Evolutionary conservation across 129 eudicot species (phyloP).

Genomic region (Logfia minima): DNA sequence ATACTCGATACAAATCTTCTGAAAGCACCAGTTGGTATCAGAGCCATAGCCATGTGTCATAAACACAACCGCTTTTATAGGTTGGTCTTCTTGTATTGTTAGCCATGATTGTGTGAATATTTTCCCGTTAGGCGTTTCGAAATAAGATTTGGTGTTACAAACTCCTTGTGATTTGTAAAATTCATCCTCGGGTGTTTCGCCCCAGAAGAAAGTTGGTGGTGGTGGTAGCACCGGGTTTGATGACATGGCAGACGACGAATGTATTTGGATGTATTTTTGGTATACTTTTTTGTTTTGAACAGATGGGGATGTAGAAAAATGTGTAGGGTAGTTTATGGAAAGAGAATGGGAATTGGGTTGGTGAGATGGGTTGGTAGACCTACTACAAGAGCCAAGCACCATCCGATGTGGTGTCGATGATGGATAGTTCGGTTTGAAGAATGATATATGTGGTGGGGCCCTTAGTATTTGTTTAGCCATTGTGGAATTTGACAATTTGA

Average conservation of each 20-base stretch:
- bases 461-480: conserved; percentile 16
- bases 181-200: conserved; percentile 68
- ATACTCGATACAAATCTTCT: conserved; percentile 67
- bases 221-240: conserved; percentile 34
- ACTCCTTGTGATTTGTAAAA: conserved; percentile 67
- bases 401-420: conserved; percentile 5
- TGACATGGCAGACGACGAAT: conserved; percentile 32
- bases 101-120: conserved; percentile 73
- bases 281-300: not conserved
- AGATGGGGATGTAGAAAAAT: not conserved
- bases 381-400: conserved; percentile 7
- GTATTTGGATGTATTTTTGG: not conserved
- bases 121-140: conserved; percentile 62
- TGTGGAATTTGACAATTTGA: not conserved
- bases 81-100: conserved; percentile 39
- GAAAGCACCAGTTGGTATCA: conserved; percentile 82
- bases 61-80: conserved; percentile 56
- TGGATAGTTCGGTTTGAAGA: conserved; percentile 14
- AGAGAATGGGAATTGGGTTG: not conserved
- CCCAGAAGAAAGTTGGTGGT: conserved; percentile 72
- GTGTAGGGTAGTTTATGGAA: not conserved
- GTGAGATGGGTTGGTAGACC: conserved; percentile 42
- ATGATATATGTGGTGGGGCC: conserved; percentile 31
- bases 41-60: conserved; percentile 88
- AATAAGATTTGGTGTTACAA: conserved; percentile 61